These are phyloP conservation scores for Rhododendron ovatum DNA, from an alignment of 148 eudicot genomes.

Conservation along the genomic window DNA sequence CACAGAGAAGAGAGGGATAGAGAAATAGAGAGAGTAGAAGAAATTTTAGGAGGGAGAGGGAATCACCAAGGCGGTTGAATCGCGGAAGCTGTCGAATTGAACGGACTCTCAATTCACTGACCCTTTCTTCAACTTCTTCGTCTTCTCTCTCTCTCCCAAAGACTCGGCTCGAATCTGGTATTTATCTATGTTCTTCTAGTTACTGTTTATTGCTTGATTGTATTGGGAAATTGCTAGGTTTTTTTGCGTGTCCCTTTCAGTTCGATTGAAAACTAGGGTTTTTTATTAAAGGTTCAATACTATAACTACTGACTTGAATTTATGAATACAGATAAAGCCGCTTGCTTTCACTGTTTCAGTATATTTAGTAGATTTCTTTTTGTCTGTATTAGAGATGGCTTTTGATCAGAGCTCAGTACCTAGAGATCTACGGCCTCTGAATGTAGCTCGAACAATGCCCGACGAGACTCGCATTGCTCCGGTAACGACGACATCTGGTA, in stretches of 20 bases:
- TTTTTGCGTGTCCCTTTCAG: background rate
- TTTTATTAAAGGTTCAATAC: background rate
- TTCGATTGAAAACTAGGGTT: slow-evolving; percentile 9
- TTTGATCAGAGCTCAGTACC: slow-evolving; percentile 67
- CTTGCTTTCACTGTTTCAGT: slow-evolving; percentile 11
- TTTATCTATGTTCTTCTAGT: background rate
- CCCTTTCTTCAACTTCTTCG: background rate
- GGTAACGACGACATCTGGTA: slow-evolving; percentile 29
- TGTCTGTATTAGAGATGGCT: slow-evolving; percentile 34
- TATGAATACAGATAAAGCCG: background rate
- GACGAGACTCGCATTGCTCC: slow-evolving; percentile 62
- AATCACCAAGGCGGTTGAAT: background rate
- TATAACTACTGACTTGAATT: slow-evolving; percentile 6
- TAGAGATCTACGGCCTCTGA: slow-evolving; percentile 58
- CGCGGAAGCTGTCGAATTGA: background rate
- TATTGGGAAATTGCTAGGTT: background rate
- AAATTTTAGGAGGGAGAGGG: background rate
- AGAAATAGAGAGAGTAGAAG: background rate
- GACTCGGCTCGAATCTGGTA: slow-evolving; percentile 9
- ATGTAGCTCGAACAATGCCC: slow-evolving; percentile 29
- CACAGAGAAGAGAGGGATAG: background rate
- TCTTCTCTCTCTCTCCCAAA: background rate
- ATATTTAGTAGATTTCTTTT: background rate
- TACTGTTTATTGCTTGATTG: background rate
- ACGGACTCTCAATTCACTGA: background rate